Evolutionary conservation across 768 basidiomycete species (phyloP), one percentile per base, ranked within the genome.

Genomic region (Russula ochroleuca): DNA sequence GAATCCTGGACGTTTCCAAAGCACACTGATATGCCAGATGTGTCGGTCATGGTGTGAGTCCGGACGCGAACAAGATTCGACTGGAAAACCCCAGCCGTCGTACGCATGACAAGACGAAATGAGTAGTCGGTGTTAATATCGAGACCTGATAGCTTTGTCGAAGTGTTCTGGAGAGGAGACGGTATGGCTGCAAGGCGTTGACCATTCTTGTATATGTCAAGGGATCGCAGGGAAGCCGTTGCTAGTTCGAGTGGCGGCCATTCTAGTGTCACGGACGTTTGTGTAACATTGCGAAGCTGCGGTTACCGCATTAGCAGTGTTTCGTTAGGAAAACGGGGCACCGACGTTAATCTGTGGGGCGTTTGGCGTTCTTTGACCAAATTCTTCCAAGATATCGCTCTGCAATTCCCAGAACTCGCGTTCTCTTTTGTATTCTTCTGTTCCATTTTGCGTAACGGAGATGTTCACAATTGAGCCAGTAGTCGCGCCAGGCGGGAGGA

Each of bases 381-480:
- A 98, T 43, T 82, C 82, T 14, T 85, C 75, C 38, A 93, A 70
- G 54, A 99, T 97, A 23, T 86, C 80, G 38, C 84, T 78, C 74
- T 98, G 97, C 45, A 99, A 79, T 2, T 80, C 74, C 88, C 86
- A 89, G 74, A 99, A 98, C 43, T 91, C 87, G 5, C 78, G 74
- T 63, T 93, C 87, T 64, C 93, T 84, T 66, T 85, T 83, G 69
- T 86, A 83, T 73, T 99, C 97, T 70, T 96, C 94, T 0, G 79
- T 72, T 37, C 84, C 75, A 72, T 99, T 97, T 67, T 94, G 88
- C 71, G 92, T 84, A 15, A 98, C 95, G 2, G 94, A 86, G 74
- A 98, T 98, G 73, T 94, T 97, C 69, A 99, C 92, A 68, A 99
- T 98, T 21, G 94, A 97, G 6, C 97, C 97, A 0, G 95, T 85